phyloP scores from a whole-genome alignment of 2,329 filamentous ascomycete genomes.

The Biscogniauxia mediterranea region DNA sequence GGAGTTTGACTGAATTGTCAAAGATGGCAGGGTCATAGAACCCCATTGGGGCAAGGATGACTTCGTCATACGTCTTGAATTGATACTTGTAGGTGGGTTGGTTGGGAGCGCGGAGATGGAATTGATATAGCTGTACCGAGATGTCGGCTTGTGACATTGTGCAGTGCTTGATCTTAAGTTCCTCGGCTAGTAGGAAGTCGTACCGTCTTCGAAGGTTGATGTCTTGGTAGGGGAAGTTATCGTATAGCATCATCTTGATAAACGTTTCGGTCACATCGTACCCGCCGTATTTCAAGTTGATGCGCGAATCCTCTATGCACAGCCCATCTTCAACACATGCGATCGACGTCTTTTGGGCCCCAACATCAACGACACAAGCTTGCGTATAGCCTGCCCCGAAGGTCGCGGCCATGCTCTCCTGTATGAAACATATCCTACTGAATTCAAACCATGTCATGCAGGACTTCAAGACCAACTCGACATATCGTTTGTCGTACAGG shows the following conservation, averaged over 20 bases:
- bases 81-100: constrained; percentile 89
- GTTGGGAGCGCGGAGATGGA: constrained; percentile 84
- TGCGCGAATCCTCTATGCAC: constrained; percentile 87
- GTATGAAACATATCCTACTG: constrained; percentile 85
- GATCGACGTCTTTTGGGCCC: constrained; percentile 95
- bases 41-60: constrained; percentile 92
- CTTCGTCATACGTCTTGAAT: constrained; percentile 97
- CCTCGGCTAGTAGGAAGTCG: constrained; percentile 90
- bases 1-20: constrained; percentile 76
- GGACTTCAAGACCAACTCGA: constrained; percentile 79
- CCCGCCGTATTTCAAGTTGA: constrained; percentile 94
- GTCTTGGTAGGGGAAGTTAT: constrained; percentile 92
- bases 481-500: constrained; percentile 91
- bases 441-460: constrained; percentile 90
- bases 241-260: constrained; percentile 95
- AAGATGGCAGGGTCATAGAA: constrained; percentile 88
- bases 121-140: constrained; percentile 83
- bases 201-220: constrained; percentile 89
- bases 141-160: constrained; percentile 89
- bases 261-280: constrained; percentile 92
- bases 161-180: constrained; percentile 90
- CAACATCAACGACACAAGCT: constrained; percentile 92
- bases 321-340: constrained; percentile 97
- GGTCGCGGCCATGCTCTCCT: constrained; percentile 91
- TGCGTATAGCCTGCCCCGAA: constrained; percentile 95